phyloP scores from a whole-genome alignment of 129 eudicot genomes.

The Artemisia tridentata region DNA sequence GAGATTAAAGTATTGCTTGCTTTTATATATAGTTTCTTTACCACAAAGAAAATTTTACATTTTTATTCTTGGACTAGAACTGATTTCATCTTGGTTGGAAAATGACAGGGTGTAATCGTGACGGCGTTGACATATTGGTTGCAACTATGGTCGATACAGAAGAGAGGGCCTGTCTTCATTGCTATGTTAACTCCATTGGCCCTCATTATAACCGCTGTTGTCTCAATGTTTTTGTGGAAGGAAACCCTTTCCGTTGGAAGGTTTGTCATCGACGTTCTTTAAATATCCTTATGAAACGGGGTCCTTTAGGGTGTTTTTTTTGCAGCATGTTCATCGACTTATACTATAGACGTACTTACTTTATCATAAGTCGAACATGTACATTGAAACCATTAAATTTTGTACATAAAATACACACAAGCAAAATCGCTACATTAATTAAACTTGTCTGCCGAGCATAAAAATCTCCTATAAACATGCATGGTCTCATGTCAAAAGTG shows the following conservation, averaged over 20 bases:
- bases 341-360: no score
- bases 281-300: not conserved
- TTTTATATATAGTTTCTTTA: not conserved
- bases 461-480: no score
- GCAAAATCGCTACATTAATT: no score
- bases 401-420: no score
- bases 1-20: constrained; percentile 7
- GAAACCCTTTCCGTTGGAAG: constrained; percentile 55
- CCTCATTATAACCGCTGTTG: constrained; percentile 49
- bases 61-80: not conserved
- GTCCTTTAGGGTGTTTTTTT: no score
- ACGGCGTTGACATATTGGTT: constrained; percentile 59
- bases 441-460: no score
- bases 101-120: constrained; percentile 56
- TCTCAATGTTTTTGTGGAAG: constrained; percentile 56
- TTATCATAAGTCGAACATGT: no score
- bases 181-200: constrained; percentile 68
- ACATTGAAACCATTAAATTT: no score
- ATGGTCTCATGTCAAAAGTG: no score
- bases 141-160: constrained; percentile 61
- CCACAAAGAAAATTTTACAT: not conserved
- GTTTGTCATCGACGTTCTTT: constrained; percentile 18
- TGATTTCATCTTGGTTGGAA: not conserved
- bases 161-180: constrained; percentile 62
- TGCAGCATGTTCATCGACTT: no score